Base-by-base conservation (phyloP, 768 basidiomycete genomes). In the Basidioascus undulatus region DNA sequence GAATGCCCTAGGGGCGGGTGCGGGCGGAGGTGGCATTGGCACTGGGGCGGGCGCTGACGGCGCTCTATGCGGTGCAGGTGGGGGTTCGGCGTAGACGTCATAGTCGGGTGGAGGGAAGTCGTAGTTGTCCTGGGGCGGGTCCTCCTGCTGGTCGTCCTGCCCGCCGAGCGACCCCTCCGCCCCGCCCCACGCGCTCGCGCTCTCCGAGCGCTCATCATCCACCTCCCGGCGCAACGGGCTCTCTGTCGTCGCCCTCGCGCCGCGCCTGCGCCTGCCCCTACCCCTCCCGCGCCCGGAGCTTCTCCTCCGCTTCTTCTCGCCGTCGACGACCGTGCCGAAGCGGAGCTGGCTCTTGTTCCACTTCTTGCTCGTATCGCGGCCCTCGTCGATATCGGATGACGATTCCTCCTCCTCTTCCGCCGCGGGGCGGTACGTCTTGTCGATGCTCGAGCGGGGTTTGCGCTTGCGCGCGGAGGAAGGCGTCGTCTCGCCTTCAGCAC, bases 361-460 rank as follows among this genome's bases (percentile, higher is more conserved):
- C 49, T 58, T 63, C 55, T 65, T 65, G 52, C 63, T 65, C 49
- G 62, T 64, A 43, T 64, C 71, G 39, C 60, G 62, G 24, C 64
- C 69, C 20, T 67, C 68, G 25, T 66, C 63, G 37, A 69, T 68
- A 1, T 62, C 62, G 37, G 60, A 59, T 37, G 73, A 71, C 26
- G 43, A 44, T 31, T 61, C 64, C 31, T 79, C 77, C 26, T 69
- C 49, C 47, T 76, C 76, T 7, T 72, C 75, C 41, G 56, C 55
- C 1, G 70, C 58, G 16, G 80, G 80, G 40, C 67, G 67, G 51
- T 82, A 84, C 1, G 80, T 80, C 55, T 76, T 78, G 59, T 82
- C 80, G 55, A 83, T 81, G 19, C 61, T 51, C 0, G 75, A 76
- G 33, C 16, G 15, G 28, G 32, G 16, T 18, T 26, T 20, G 23